Percentiles rank a stretch among this genome's conserved stretches.
Evolutionary conservation across 139 green algal genomes (phyloP).

Genomic region (Chlamydomonas incerta): DNA sequence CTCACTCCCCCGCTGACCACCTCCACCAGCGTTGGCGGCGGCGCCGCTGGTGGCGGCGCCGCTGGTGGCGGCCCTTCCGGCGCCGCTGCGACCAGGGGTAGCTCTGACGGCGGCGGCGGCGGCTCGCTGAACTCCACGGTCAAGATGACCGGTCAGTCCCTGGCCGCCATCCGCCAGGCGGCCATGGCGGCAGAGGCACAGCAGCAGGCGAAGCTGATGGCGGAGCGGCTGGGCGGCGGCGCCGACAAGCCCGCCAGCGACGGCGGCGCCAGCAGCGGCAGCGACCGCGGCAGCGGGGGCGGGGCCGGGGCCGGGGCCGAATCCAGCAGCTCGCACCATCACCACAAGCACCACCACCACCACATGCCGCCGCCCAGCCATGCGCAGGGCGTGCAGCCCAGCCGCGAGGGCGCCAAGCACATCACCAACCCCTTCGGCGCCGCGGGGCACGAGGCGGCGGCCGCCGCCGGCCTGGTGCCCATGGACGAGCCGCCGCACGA

Average conservation of each 20-base stretch:
- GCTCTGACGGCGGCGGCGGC: slow-evolving; percentile 1
- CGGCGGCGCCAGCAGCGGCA: not conserved
- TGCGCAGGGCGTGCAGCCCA: not conserved
- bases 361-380: not conserved
- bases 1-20: not conserved
- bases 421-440: slow-evolving; percentile 12
- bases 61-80: not conserved
- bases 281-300: not conserved
- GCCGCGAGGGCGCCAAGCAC: not conserved
- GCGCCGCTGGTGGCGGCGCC: not conserved
- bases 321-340: not conserved
- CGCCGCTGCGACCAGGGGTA: too few relatives aligned
- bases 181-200: slow-evolving; percentile 10
- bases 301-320: too few relatives aligned
- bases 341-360: not conserved
- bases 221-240: slow-evolving; percentile 26
- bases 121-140: not conserved
- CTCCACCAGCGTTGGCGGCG: too few relatives aligned
- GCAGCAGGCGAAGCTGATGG: slow-evolving; percentile 7
- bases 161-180: slow-evolving; percentile 17
- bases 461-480: not conserved
- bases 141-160: slow-evolving; percentile 5
- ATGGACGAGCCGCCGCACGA: not conserved
- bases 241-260: not conserved
- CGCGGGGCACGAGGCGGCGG: not conserved